Percentiles rank a stretch among this genome's conserved stretches.
Conservation (phyloP, 352 stramenopile genomes). For the Phytophthora quininea region DNA sequence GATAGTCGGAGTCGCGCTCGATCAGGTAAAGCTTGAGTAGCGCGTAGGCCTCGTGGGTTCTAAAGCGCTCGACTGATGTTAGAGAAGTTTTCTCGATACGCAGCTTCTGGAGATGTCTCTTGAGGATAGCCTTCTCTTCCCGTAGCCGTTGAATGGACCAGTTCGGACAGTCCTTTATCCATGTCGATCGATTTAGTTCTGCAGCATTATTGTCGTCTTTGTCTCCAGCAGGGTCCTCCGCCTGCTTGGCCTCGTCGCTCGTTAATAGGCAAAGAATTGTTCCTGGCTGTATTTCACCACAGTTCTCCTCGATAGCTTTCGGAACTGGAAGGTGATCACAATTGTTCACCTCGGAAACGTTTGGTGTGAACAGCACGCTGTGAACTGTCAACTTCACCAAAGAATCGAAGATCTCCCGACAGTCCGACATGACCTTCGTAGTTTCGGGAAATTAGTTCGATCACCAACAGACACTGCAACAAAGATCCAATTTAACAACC, state of each 20-base stretch:
- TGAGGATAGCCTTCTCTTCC: constrained; percentile 43
- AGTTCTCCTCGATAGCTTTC: background rate
- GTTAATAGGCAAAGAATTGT: constrained; percentile 17
- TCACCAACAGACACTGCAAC: background rate
- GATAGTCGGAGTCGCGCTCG: constrained; percentile 33
- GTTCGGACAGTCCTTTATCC: constrained; percentile 37
- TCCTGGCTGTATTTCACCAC: background rate
- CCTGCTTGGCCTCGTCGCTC: background rate
- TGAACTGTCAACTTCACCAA: constrained; percentile 53
- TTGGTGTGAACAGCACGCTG: constrained; percentile 39
- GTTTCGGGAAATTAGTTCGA: too few species aligned
- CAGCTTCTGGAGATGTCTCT: constrained; percentile 30
- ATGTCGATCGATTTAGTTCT: constrained; percentile 12
- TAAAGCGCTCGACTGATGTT: constrained; percentile 5
- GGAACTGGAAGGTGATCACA: background rate
- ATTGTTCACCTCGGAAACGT: too few species aligned
- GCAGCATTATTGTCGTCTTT: constrained; percentile 12
- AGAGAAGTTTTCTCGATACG: constrained; percentile 1
- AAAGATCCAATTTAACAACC: background rate
- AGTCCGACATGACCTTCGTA: constrained; percentile 10
- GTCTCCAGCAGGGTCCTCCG: constrained; percentile 8
- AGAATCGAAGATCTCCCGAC: constrained; percentile 38
- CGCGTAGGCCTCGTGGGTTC: constrained; percentile 49
- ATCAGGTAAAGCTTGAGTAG: constrained; percentile 64
- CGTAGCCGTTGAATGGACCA: constrained; percentile 41